Evolutionary conservation across 805 yeast genomes (phyloP).

Genomic region (Candida dajiaensis): DNA sequence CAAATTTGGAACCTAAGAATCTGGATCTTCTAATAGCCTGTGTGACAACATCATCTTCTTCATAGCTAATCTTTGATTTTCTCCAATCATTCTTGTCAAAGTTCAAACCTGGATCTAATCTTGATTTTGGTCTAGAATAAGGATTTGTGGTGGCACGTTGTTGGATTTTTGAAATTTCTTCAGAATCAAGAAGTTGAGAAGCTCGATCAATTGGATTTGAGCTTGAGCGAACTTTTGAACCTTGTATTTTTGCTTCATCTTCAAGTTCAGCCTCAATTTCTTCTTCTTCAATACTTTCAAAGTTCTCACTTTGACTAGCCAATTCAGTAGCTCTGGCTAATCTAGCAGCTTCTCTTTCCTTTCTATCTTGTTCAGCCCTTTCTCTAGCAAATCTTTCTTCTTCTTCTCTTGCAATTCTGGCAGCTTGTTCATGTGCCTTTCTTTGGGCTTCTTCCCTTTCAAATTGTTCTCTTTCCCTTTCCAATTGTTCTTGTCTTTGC

Average conservation of each 20-base stretch:
- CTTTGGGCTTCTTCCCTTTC: slow-evolving; percentile 21
- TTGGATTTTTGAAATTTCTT: slow-evolving; percentile 26
- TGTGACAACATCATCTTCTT: slow-evolving; percentile 26
- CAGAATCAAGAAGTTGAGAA: slow-evolving; percentile 20
- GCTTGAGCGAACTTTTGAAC: slow-evolving; percentile 28
- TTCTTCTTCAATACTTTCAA: slow-evolving; percentile 11
- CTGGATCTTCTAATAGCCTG: slow-evolving; percentile 40
- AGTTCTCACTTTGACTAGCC: slow-evolving; percentile 6
- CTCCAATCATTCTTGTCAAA: slow-evolving; percentile 19
- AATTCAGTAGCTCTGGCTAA: slow-evolving; percentile 8
- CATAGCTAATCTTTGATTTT: slow-evolving; percentile 14
- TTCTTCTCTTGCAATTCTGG: slow-evolving; percentile 8
- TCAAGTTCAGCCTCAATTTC: slow-evolving; percentile 7
- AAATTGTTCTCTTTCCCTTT: slow-evolving; percentile 22
- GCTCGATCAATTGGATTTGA: slow-evolving; percentile 30
- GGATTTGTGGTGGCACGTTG: slow-evolving; percentile 33
- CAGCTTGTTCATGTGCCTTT: slow-evolving; percentile 14
- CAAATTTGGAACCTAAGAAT: slow-evolving; percentile 36
- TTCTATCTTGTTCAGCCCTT: slow-evolving; percentile 17
- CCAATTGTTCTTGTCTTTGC: slow-evolving; percentile 36
- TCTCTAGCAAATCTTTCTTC: slow-evolving; percentile 1
- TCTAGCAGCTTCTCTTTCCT: slow-evolving; percentile 21
- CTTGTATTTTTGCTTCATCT: slow-evolving; percentile 13
- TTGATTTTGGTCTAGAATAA: slow-evolving; percentile 36
- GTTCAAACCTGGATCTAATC: slow-evolving; percentile 37